Percentiles rank a stretch among this genome's conserved stretches.
phyloP scores from a whole-genome alignment of 2,329 filamentous ascomycete species.

The Waltergamsia citrina region DNA sequence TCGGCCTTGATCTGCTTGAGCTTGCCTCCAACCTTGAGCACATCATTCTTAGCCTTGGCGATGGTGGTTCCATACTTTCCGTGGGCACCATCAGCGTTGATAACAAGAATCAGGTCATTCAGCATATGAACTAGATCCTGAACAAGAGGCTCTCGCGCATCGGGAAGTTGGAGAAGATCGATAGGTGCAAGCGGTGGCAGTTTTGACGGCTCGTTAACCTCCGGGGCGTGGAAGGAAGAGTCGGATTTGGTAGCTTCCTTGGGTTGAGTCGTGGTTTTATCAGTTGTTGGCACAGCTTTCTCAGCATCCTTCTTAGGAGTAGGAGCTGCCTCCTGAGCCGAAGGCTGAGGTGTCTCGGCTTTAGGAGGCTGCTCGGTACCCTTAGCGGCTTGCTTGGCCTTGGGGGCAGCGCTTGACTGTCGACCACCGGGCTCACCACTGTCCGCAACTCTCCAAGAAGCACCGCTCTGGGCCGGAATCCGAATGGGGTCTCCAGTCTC shows the following conservation, averaged over 20 bases:
- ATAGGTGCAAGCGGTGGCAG: constrained; percentile 60
- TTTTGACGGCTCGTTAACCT: constrained; percentile 56
- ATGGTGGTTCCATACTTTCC: constrained; percentile 72
- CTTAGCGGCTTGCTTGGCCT: constrained; percentile 14
- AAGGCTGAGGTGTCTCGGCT: constrained; percentile 8
- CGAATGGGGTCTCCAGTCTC: constrained; percentile 64
- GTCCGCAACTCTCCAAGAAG: constrained; percentile 69
- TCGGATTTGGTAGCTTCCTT: constrained; percentile 9
- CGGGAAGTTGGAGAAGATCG: constrained; percentile 65
- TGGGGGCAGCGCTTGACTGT: constrained; percentile 48
- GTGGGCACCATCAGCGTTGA: constrained; percentile 77
- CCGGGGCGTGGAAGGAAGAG: constrained; percentile 38
- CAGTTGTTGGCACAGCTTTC: constrained; percentile 16
- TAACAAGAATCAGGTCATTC: constrained; percentile 89
- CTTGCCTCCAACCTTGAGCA: constrained; percentile 68
- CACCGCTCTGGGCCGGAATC: constrained; percentile 77
- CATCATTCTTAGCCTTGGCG: constrained; percentile 74
- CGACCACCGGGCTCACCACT: constrained; percentile 44
- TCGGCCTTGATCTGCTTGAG: constrained; percentile 65
- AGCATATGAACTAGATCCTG: constrained; percentile 92
- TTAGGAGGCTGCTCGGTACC: constrained; percentile 1
- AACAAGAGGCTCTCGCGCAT: constrained; percentile 77
- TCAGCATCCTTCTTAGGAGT: constrained; percentile 20
- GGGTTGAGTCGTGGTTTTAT: constrained; percentile 14
- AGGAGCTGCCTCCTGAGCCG: constrained; percentile 15